Conservation (phyloP, 139 green algal species). For the Raphidocelis subcapitata region DNA sequence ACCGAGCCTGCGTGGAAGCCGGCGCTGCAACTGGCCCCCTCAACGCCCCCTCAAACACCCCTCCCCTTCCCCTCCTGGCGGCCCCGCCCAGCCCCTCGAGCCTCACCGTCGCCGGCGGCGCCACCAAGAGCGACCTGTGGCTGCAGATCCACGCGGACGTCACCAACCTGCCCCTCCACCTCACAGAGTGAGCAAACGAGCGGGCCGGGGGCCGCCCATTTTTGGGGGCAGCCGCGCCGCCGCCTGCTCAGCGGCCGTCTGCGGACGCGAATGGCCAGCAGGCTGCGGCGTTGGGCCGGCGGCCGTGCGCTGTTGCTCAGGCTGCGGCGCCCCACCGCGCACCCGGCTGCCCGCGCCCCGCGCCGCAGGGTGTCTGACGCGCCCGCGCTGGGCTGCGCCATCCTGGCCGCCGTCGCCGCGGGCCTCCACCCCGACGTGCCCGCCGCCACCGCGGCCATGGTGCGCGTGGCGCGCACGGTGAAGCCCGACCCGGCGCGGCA, state of each 20-base stretch:
- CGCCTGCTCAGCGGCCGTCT: too few relatives aligned
- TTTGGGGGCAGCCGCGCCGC: too few relatives aligned
- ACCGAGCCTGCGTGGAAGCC: too few relatives aligned
- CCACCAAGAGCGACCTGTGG: constrained; percentile 65
- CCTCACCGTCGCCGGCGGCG: constrained; percentile 51
- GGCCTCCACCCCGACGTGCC: constrained; percentile 47
- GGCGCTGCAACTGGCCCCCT: too few relatives aligned
- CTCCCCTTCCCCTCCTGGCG: too few relatives aligned
- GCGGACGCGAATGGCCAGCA: too few relatives aligned
- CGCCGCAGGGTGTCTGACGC: constrained; percentile 45
- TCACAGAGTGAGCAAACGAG: constrained; percentile 51
- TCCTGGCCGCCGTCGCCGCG: constrained; percentile 67
- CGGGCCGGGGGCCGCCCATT: not conserved
- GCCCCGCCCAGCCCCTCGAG: not conserved
- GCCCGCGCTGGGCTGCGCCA: constrained; percentile 69
- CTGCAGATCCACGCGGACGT: constrained; percentile 85
- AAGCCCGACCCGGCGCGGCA: constrained; percentile 43
- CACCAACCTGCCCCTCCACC: constrained; percentile 54
- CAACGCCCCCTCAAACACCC: too few relatives aligned
- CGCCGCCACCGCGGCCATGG: constrained; percentile 52
- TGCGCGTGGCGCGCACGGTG: constrained; percentile 49
- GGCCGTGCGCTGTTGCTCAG: too few relatives aligned
- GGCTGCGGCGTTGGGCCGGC: too few relatives aligned
- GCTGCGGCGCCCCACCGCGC: too few relatives aligned
- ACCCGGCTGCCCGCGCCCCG: too few relatives aligned